Evolutionary conservation across 169 alveolate species (phyloP), one percentile per base, ranked within the genome.

Genomic region (Cryptosporidium parvum): DNA sequence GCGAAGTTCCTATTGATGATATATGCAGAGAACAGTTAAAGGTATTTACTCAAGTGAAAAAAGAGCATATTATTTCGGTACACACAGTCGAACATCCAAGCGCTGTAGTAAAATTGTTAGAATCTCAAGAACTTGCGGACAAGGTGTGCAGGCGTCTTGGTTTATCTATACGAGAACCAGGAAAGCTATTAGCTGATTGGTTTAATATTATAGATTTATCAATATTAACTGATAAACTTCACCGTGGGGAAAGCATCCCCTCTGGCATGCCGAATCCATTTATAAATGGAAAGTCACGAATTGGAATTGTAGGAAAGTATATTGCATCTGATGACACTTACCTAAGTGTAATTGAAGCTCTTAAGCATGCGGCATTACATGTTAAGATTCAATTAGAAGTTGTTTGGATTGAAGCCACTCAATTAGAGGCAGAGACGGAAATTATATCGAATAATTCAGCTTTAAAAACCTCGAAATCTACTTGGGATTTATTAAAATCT

Each of bases 251-350:
- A 12, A 12, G 52, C 23, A 29, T 80, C 16, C 62, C 89, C n/a
- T 42, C 21, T n/a, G 26, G 44, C 7, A 4, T 48, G 21, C 42
- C 58, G 3, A 80, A 59, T 37, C 89, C 89, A n/a, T 80, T 80
- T 44, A 44, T 80, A 21, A 80, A 80, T 80, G 89, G 89, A 4
- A 80, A 65, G 8, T 69, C 75, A 0, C 73, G 29, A 16, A 96
- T 97, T 16, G 99, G 98, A 7, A 91, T 97, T 3, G 98, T 97
- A 29, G 99, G 99, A 48, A 97, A 97, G 92, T 97, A 97, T 86
- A 96, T 96, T 59, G 97, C 97, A 23, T 92, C 95, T n/a, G 93
- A 92, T 39, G 99, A 97, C 85, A 92, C 99, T 4, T 97, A 97
- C 85, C 80, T 97, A 33, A 96, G 99, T 5, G 96, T 97, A 29